phyloP scores from a whole-genome alignment of 139 green algal genomes.

The Tetradesmus obliquus region DNA sequence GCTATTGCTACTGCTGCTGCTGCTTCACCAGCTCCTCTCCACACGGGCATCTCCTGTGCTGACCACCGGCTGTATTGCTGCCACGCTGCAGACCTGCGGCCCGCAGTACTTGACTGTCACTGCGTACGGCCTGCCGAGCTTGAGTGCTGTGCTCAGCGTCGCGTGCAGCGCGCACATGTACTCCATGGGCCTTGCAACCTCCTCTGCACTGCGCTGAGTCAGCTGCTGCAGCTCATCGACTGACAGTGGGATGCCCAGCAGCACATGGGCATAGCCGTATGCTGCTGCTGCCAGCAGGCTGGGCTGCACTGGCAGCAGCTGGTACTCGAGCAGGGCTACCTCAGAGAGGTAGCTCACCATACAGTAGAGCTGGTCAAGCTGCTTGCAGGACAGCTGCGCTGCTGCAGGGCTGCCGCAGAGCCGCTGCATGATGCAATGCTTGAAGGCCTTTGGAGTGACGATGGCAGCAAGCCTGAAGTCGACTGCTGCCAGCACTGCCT shows the following conservation, averaged over 20 bases:
- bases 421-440: constrained; percentile 10
- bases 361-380: constrained; percentile 27
- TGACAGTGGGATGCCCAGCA: neutral
- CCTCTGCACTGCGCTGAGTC: neutral
- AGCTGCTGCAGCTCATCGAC: neutral
- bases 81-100: neutral
- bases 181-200: neutral
- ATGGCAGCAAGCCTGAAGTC: constrained; percentile 15
- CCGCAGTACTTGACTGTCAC: constrained; percentile 12
- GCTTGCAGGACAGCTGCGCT: neutral
- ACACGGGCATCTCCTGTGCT: neutral
- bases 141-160: neutral
- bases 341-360: constrained; percentile 19
- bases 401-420: neutral
- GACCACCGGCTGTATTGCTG: neutral
- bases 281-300: constrained; percentile 15
- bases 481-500: neutral
- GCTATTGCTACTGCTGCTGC: neutral
- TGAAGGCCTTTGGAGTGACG: constrained; percentile 16
- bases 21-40: neutral
- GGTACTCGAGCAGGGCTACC: constrained; percentile 33
- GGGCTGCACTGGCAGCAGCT: constrained; percentile 2
- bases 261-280: constrained; percentile 13
- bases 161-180: constrained; percentile 31
- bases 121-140: constrained; percentile 5